Percentiles rank a stretch among this genome's conserved stretches.
These are phyloP conservation scores for Plasmodium vinckei DNA, from an alignment of 169 alveolate genomes.

Conservation along the genomic window DNA sequence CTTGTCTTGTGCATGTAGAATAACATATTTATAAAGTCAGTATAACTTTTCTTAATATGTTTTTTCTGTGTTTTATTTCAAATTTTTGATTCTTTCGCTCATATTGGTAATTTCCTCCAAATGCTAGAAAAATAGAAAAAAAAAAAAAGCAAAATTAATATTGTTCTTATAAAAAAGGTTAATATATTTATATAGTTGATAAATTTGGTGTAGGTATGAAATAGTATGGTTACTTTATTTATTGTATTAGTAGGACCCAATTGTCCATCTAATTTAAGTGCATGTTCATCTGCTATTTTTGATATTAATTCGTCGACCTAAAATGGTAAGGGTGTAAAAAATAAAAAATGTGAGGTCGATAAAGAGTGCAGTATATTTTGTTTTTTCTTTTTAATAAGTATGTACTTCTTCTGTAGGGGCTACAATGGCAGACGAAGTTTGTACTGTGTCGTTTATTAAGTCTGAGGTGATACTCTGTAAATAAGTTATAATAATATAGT, in stretches of 20 bases:
- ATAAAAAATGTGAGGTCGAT: conserved; percentile 2
- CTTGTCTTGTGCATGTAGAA: no score
- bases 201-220: no score
- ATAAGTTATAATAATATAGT: background rate
- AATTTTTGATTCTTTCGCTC: conserved; percentile 74
- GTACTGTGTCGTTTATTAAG: conserved; percentile 56
- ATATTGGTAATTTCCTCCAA: conserved; percentile 64
- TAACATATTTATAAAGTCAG: no score
- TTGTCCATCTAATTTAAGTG: conserved; percentile 58
- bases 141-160: background rate
- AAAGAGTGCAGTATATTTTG: background rate
- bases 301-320: conserved; percentile 69
- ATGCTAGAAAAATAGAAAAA: conserved; percentile 29
- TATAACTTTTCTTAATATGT: background rate
- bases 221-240: conserved; percentile 22
- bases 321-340: background rate
- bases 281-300: conserved; percentile 73
- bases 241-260: conserved; percentile 59
- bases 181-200: background rate
- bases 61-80: conserved; percentile 11
- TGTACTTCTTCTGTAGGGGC: conserved; percentile 76
- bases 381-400: conserved; percentile 3
- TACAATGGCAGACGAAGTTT: conserved; percentile 50
- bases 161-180: background rate
- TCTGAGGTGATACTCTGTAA: conserved; percentile 54